Percentiles rank a stretch among this genome's conserved stretches.
Evolutionary conservation across 495 filamentous ascomycete species (phyloP).

Genomic region (Podospora bellae-mahoneyi): DNA sequence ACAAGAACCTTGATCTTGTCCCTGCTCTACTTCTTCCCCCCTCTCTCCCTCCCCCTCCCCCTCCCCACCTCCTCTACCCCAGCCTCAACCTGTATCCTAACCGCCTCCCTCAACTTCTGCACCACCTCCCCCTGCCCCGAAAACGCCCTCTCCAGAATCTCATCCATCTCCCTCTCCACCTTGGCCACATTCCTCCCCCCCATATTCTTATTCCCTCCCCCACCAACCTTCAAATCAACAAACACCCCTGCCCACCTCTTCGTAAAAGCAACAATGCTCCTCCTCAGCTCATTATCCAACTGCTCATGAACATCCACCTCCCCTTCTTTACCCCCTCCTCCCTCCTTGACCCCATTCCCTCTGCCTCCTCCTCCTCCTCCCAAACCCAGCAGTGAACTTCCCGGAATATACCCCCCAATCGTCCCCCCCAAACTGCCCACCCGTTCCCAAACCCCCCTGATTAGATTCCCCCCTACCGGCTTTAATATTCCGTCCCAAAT

Average conservation of each 20-base stretch:
- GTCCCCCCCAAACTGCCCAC: conserved; percentile 33
- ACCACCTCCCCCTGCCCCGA: conserved; percentile 47
- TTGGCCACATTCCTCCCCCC: conserved; percentile 39
- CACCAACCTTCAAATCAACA: conserved; percentile 31
- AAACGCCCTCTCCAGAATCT: conserved; percentile 45
- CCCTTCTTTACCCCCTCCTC: background rate
- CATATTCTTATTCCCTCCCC: conserved; percentile 20
- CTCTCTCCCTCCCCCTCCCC: conserved; percentile 12
- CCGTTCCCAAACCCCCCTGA: conserved; percentile 18
- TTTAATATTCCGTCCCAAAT: conserved; percentile 68
- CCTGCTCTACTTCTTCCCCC: background rate
- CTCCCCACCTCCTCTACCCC: conserved; percentile 27
- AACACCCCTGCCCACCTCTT: conserved; percentile 52
- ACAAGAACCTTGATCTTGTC: background rate
- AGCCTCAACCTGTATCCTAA: conserved; percentile 43
- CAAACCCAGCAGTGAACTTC: conserved; percentile 37
- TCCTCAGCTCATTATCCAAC: conserved; percentile 71
- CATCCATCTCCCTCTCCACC: conserved; percentile 47
- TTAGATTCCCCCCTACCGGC: conserved; percentile 16
- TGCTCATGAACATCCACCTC: conserved; percentile 64
- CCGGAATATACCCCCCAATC: conserved; percentile 17
- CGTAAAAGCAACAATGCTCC: conserved; percentile 77
- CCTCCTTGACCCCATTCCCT: background rate
- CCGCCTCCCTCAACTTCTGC: conserved; percentile 49
- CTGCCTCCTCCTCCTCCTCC: conserved; percentile 11